Evolutionary conservation across 2,329 filamentous ascomycete genomes (phyloP), one percentile per base, ranked within the genome.

Genomic region (Alternaria alternata): DNA sequence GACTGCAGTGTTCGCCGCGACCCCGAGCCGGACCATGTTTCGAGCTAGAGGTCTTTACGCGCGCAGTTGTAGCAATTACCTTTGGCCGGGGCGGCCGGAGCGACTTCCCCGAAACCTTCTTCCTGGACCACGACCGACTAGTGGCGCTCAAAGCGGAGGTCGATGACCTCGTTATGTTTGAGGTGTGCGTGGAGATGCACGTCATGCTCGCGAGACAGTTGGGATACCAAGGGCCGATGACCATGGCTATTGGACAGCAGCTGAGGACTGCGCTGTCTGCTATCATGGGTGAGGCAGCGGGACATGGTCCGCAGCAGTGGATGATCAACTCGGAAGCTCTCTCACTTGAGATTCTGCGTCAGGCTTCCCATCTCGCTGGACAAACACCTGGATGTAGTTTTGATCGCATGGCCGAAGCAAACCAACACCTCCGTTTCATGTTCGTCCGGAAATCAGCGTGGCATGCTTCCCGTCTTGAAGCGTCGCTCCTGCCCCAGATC

Each of bases 41-140:
- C 28, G 65, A 70, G 34, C 62, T 76, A 12, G 79, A 81, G 32
- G 71, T 83, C 3, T 80, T 87, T 54, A 79, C 84, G 39, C 80
- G 81, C 24, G 81, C 81, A 0, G 66, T 86, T 0, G 71, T 81
- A 22, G 79, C 81, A 1, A 75, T 79, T 30, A 78, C 85, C 12
- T 75, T 82, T 38, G 76, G 78, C 38, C 78, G 76, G 47, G 69
- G 77, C 55, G 66, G 65, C 5, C 57, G 57, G 12, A 53, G 62
- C 11, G 71, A 73, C 9, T 82, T 86, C 39, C 86, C 86, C 0
- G 82, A 84, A 36, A 86, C 86, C 0, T 87, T 89, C 69, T 81
- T 84, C 44, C 82, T 88, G 46, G 87, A 89, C 66, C 76, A 78
- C 7, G 83, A 85, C 38, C 84, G 87, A 24, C 75, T 89, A 7